Evolutionary conservation across 164 flowering plant genomes (phyloP).

Genomic region (Litsea cubeba): DNA sequence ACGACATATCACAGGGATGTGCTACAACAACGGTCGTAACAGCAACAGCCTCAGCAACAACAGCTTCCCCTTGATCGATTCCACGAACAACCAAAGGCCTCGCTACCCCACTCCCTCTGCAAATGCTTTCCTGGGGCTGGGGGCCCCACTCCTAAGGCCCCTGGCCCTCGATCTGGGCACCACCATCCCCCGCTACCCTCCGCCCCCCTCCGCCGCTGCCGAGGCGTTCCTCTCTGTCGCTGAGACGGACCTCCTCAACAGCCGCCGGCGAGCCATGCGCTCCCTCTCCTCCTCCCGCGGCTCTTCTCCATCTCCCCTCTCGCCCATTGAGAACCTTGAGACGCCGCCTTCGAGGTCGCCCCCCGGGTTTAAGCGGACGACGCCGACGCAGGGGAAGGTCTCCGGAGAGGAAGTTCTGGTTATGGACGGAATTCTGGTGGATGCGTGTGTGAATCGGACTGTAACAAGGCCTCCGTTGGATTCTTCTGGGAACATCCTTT

Average conservation of each 20-base stretch:
- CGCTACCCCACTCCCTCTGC: neutral
- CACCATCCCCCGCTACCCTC: conserved; percentile 6
- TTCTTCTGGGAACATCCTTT: conserved; percentile 14
- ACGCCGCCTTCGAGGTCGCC: conserved; percentile 24
- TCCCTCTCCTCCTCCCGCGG: conserved; percentile 12
- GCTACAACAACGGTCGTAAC: conserved; percentile 2
- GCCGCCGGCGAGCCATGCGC: neutral
- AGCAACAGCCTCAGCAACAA: neutral
- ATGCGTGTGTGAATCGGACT: conserved; percentile 6
- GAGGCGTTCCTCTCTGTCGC: neutral
- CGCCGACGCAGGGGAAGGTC: conserved; percentile 1
- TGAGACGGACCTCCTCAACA: neutral
- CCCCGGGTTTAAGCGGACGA: conserved; percentile 14
- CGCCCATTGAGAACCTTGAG: conserved; percentile 17
- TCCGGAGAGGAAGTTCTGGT: conserved; percentile 54
- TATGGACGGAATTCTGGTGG: conserved; percentile 51
- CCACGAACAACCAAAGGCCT: neutral
- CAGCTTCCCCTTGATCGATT: neutral
- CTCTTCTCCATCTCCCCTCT: conserved; percentile 9
- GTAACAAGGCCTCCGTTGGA: conserved; percentile 9
- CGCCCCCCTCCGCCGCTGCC: conserved; percentile 3
- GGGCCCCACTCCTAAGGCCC: conserved; percentile 3
- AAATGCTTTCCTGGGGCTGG: conserved; percentile 1
- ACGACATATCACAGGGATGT: neutral
- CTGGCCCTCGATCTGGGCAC: conserved; percentile 5